Evolutionary conservation across 2,329 filamentous ascomycete species (phyloP), one percentile per base, ranked within the genome.

Genomic region (Pezicula carpinea): DNA sequence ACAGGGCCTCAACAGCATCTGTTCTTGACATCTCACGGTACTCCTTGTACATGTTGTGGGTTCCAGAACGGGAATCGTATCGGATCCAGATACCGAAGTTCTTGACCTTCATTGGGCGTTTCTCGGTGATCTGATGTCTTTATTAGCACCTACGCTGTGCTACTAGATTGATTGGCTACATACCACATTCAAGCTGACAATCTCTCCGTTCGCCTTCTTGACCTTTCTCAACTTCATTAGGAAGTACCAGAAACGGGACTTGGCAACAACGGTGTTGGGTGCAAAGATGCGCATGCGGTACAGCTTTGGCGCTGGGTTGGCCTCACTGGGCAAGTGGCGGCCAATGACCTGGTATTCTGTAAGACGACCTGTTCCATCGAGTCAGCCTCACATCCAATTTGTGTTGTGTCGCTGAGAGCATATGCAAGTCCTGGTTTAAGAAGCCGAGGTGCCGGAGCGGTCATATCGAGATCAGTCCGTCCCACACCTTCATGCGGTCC

Each of bases 21-120:
- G 86, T 88, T 75, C 93, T 83, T 71, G 88, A 92, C 83, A 97
- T 88, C 83, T 97, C 93, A 72, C 93, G 89, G 87, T 96, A 97
- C 86, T 99, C 93, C 86, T 97, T 97, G 89, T 99, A 99, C 93
- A 99, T 99, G 87, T 99, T 99, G 90, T 99, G 93, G 67, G 93
- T 99, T 67, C 93, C 93, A 66, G 93, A 97, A 76, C 93, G 92
- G 56, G 95, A 99, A 80, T 99, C 92, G 81, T 99, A 99, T 72
- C 95, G 91, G 79, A 99, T 86, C 95, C 95, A 99, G 84, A 99
- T 85, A 74, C 93, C 93, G 73, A 99, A 97, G 88, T 96, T 99
- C 90, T 99, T 99, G 83, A 99, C 91, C 83, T 96, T 96, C 70
- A 91, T 80, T 67, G 93, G 93, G 75, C 89, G 90, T 87, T 97